A percentile compares a stretch with the other conserved stretches of the same genome.
Conservation (phyloP, 2,329 filamentous ascomycete species). For the Didymella lethalis region DNA sequence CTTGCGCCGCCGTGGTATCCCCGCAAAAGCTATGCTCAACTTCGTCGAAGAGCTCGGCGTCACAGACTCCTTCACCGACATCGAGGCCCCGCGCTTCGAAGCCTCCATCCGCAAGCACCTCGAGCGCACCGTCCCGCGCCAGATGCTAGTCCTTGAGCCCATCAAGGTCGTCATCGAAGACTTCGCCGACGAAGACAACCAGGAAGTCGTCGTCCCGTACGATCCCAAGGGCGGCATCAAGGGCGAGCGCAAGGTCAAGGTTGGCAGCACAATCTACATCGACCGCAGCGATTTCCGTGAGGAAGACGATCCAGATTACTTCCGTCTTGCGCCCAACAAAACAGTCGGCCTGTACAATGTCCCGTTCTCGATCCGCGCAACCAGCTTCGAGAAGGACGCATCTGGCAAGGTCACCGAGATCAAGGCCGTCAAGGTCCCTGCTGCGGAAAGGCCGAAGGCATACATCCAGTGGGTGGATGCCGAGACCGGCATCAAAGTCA, state of each 20-base stretch:
- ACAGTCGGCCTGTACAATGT: conserved; percentile 76
- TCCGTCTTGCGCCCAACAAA: conserved; percentile 78
- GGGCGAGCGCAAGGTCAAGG: conserved; percentile 63
- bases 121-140: conserved; percentile 83
- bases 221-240: conserved; percentile 74
- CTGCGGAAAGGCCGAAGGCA: conserved; percentile 70
- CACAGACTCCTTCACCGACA: conserved; percentile 80
- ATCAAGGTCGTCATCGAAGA: conserved; percentile 84
- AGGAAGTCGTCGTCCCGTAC: conserved; percentile 77
- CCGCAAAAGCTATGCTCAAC: conserved; percentile 84
- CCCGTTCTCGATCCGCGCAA: conserved; percentile 73
- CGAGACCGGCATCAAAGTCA: conserved; percentile 67
- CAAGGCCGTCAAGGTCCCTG: conserved; percentile 71
- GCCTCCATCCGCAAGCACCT: conserved; percentile 85
- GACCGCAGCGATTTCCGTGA: conserved; percentile 81
- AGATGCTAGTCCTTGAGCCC: conserved; percentile 90
- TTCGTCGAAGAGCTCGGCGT: conserved; percentile 94
- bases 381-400: conserved; percentile 71
- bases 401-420: conserved; percentile 73
- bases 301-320: conserved; percentile 75
- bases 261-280: conserved; percentile 85
- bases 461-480: conserved; percentile 88
- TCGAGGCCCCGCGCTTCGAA: conserved; percentile 84
- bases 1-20: conserved; percentile 82
- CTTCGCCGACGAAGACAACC: conserved; percentile 70